Evolutionary conservation across 2,329 filamentous ascomycete species (phyloP), one percentile per base, ranked within the genome.

Genomic region (Trichoderma hamatum): DNA sequence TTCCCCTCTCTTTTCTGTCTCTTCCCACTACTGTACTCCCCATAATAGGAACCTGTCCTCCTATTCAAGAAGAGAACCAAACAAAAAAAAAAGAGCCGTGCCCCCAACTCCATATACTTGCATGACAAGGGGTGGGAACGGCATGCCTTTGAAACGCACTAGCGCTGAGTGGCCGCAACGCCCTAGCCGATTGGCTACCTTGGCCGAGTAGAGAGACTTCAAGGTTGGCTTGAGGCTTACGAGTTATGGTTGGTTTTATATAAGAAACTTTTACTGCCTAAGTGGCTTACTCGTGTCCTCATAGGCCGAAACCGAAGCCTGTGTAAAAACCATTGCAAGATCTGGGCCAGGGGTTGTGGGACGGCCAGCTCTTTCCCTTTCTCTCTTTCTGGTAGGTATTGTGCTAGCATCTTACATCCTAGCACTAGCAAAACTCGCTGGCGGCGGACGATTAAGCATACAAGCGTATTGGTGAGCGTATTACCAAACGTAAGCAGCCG

Each of bases 131-230:
- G 61, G 59, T 43, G 39, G 67, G 67, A 24, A 43, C 61, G 28
- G 24, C 67, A 51, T 63, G 36, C 52, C 52, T 65, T 21, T 67
- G 67, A 69, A 69, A 69, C 67, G 61, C 67, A 52, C 67, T 64
- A 69, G 52, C 60, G 59, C 60, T 69, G 43, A 21, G 16, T 61
- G 65, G 60, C 24, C 56, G 19, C 43, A 28, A 39, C 67, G 67
- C 67, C 24, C 30, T 39, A 55, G 34, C 67, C 67, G 67, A 69
- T 69, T 69, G 67, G 67, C 54, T 36, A 24, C 54, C 32, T 28
- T 16, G 67, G 67, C 52, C 60, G 32, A 55, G n/a, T 6, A 21
- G 36, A 54, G 51, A 55, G 46, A 55, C 24, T 55, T 30, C 51
- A 55, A 55, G 51, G 21, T 39, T 59, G 21, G 32, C 32, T 59